These are phyloP conservation scores for Cladosporium sp. DNA, from an alignment of 2,329 filamentous ascomycete species.

Conservation along the genomic window DNA sequence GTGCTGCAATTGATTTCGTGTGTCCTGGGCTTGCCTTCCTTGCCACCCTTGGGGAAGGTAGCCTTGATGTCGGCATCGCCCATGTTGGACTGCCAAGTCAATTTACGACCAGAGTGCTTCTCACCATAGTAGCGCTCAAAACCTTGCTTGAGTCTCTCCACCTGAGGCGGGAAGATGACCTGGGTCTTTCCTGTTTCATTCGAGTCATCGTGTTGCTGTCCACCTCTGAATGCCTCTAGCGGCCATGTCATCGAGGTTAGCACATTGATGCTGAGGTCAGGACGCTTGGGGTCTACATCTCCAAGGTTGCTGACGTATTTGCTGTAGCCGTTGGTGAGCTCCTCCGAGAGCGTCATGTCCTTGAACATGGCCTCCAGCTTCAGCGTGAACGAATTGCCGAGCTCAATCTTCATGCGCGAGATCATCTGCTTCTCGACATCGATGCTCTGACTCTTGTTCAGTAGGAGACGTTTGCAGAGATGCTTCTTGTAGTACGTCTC, in stretches of 20 bases:
- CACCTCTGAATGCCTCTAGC: slow-evolving; percentile 75
- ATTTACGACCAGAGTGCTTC: slow-evolving; percentile 81
- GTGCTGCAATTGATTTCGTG: slow-evolving; percentile 94
- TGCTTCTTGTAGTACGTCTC: slow-evolving; percentile 99
- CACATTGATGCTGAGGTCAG: slow-evolving; percentile 82
- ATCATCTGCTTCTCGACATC: slow-evolving; percentile 97
- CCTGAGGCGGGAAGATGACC: slow-evolving; percentile 73
- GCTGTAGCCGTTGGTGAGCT: slow-evolving; percentile 77
- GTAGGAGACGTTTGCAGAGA: slow-evolving; percentile 80
- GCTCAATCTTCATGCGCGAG: slow-evolving; percentile 92
- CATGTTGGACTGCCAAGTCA: slow-evolving; percentile 78
- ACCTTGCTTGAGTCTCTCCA: slow-evolving; percentile 75
- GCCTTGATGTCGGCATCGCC: slow-evolving; percentile 87
- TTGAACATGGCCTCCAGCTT: slow-evolving; percentile 98
- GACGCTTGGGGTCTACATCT: slow-evolving; percentile 61
- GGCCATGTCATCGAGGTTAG: slow-evolving; percentile 96
- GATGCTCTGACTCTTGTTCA: slow-evolving; percentile 85
- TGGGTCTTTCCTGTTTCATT: slow-evolving; percentile 38
- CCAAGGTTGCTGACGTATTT: slow-evolving; percentile 63
- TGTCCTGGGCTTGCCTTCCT: slow-evolving; percentile 69
- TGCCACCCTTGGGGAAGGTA: slow-evolving; percentile 72
- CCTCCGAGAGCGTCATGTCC: slow-evolving; percentile 86
- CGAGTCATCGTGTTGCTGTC: slow-evolving; percentile 47
- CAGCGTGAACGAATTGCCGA: slow-evolving; percentile 89
- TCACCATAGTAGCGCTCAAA: slow-evolving; percentile 88